Conservation (phyloP, 1,139 yeast genomes). For the Schwanniomyces etchellsii region DNA sequence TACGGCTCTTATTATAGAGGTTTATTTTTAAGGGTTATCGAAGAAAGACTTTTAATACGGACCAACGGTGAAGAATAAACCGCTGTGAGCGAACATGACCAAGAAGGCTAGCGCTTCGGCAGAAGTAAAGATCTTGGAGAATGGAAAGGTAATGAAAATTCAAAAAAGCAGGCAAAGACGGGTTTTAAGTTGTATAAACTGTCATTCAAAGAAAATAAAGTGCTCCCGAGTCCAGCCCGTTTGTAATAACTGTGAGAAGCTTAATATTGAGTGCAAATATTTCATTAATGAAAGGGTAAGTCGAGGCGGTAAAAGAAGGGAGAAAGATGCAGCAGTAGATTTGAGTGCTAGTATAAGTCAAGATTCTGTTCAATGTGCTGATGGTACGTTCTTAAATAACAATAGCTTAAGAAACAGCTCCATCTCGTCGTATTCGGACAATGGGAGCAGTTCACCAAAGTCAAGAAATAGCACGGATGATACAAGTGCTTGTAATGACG, state of each 20-base stretch:
- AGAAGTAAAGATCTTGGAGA: slow-evolving; percentile 10
- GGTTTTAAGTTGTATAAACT: slow-evolving; percentile 53
- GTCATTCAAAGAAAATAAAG: slow-evolving; percentile 58
- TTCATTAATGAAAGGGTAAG: slow-evolving; percentile 51
- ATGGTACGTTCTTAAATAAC: too few species aligned
- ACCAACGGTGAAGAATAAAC: too few species aligned
- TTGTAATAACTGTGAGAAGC: slow-evolving; percentile 46
- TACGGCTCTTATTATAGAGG: too few species aligned
- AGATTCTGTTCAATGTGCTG: slow-evolving; percentile 1
- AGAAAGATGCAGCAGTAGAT: slow-evolving; percentile 6
- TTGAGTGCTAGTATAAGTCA: slow-evolving; percentile 8
- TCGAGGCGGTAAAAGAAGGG: slow-evolving; percentile 37
- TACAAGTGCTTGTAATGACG: slow-evolving; percentile 1
- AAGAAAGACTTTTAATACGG: too few species aligned
- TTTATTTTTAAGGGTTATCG: too few species aligned
- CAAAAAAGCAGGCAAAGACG: slow-evolving; percentile 56
- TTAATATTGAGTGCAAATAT: slow-evolving; percentile 44
- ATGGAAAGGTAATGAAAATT: slow-evolving; percentile 49
- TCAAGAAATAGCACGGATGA: slow-evolving; percentile 2
- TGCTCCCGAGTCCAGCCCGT: slow-evolving; percentile 46
- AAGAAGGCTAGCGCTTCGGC: slow-evolving; percentile 1
- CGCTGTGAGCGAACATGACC: too few species aligned
- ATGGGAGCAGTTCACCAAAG: slow-evolving; percentile 3
- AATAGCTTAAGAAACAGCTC: slow-evolving; percentile 2
- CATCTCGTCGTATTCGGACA: slow-evolving; percentile 4